A percentile compares a stretch with the other conserved stretches of the same genome.
Conservation (phyloP, 2,329 filamentous ascomycete species). For the Botrytis aclada region DNA sequence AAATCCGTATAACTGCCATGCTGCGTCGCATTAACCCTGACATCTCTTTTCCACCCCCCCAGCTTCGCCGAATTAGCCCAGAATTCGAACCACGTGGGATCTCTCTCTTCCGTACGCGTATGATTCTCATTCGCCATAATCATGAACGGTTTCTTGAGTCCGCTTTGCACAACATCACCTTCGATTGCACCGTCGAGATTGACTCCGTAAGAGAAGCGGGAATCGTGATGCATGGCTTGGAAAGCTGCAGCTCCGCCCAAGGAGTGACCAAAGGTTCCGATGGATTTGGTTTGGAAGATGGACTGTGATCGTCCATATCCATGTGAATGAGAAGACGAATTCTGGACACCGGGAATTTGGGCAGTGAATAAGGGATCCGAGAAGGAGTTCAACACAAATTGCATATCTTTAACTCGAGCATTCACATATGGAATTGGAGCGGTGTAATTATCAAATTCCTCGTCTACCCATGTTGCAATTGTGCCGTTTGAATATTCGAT, state of each 20-base stretch:
- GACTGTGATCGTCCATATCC: not conserved
- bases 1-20: constrained; percentile 39
- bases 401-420: constrained; percentile 29
- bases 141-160: constrained; percentile 37
- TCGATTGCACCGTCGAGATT: constrained; percentile 42
- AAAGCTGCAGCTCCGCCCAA: constrained; percentile 39
- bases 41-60: constrained; percentile 36
- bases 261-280: constrained; percentile 38
- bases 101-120: constrained; percentile 30
- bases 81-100: constrained; percentile 34
- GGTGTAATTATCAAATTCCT: constrained; percentile 24
- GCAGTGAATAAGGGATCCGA: not conserved
- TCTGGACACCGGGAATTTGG: not conserved
- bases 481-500: constrained; percentile 38
- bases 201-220: constrained; percentile 38
- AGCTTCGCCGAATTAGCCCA: constrained; percentile 24
- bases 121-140: constrained; percentile 33
- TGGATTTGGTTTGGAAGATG: constrained; percentile 21
- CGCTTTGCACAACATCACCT: constrained; percentile 30
- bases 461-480: constrained; percentile 15
- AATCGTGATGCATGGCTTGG: constrained; percentile 35
- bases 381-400: constrained; percentile 32
- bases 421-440: constrained; percentile 23
- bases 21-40: constrained; percentile 33
- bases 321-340: not conserved